Evolutionary conservation across 2,329 filamentous ascomycete genomes (phyloP).

Genomic region (Neofusicoccum parvum): DNA sequence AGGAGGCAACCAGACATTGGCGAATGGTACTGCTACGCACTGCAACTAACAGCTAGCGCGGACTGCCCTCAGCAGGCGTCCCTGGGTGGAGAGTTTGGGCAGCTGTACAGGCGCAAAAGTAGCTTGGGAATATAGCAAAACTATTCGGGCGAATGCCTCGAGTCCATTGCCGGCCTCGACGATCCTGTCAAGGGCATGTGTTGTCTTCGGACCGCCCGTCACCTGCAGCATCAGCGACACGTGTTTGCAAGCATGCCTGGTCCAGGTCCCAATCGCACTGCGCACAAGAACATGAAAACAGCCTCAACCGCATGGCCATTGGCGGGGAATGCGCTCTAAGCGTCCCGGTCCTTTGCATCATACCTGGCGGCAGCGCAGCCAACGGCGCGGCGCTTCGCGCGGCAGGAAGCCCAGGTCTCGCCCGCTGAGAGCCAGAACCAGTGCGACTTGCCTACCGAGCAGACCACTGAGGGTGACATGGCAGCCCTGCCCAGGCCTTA

Average conservation of each 20-base stretch:
- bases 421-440: background rate
- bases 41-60: too few species aligned
- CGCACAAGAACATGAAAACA: background rate
- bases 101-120: too few species aligned
- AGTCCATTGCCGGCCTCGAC: too few species aligned
- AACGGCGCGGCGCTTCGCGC: background rate
- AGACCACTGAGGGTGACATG: background rate
- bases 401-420: background rate
- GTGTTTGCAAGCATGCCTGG: constrained; percentile 6
- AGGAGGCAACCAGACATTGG: background rate
- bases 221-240: background rate
- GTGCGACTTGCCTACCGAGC: background rate
- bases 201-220: too few species aligned
- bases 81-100: too few species aligned
- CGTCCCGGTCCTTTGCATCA: background rate
- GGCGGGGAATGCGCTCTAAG: background rate
- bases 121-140: too few species aligned
- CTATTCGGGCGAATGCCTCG: too few species aligned
- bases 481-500: background rate
- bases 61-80: too few species aligned
- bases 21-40: background rate
- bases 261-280: background rate
- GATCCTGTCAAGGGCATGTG: too few species aligned
- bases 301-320: background rate
- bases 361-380: background rate